Base-by-base conservation (phyloP, 257 asterid genomes). In the Oldenlandia corymbosa region DNA sequence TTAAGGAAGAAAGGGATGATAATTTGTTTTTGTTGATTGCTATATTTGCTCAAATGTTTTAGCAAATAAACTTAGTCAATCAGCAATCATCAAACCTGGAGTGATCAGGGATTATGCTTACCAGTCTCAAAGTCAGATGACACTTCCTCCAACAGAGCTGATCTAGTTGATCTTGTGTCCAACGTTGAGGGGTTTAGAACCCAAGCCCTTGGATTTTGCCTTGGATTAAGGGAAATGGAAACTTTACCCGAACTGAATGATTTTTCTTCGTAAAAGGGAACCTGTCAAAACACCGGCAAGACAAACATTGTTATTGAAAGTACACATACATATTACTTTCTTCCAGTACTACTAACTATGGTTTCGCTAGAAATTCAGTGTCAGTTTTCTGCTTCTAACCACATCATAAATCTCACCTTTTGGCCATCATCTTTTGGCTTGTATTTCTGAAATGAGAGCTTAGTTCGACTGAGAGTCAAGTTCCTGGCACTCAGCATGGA, bases 401-500 rank as follows among this genome's bases (percentile, higher is more conserved):
- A 49, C 46, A 31, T 24, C 28, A 20, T 21, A 31, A 46, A 58
- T 66, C 77, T 78, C 77, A 78, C 83, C 79, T 71, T 78, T 58
- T 69, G 60, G 30, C 42, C 62, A 60, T 74, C 66, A 53, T 18
- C 64, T 58, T 30, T 54, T 34, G 61, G 67, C 55, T 67, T 68
- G 78, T 70, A 62, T 65, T 74, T 64, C 30, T 41, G 64, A 42
- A 49, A 54, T 30, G 37, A 37, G 60, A 30, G 37, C 72, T 45
- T 52, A 58, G 41, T 55, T 41, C 47, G 71, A 28, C 60, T 12
- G 17, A 60, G 41, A 62, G 73, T 66, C 58, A 65, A 27, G 49
- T 28, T 72, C 48, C 68, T 60, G 41, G 68, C 59, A 49, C 54
- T 66, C 58, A 62, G 30, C 60, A 16, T 20, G 32, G 76, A 69